Evolutionary conservation across 1,284 basidiomycete genomes (phyloP), one percentile per base, ranked within the genome.

Genomic region (Cutaneotrichosporon sp.): DNA sequence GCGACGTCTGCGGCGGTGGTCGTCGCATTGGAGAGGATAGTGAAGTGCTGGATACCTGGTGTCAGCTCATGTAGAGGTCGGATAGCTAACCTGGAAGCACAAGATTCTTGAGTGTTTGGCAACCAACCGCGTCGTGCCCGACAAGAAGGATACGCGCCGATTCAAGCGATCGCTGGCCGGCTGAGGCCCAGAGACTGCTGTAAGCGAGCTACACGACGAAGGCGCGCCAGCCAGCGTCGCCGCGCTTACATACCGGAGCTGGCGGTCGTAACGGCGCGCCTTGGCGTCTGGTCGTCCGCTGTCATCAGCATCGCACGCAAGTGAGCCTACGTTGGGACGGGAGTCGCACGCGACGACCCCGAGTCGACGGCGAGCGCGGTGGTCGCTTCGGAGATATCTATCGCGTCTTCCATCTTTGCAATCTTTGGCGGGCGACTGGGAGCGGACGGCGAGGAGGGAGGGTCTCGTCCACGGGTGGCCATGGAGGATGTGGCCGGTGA

Each of bases 101-200:
- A 57, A 97, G 84, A 70, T 97, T 97, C 80, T 97, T 97, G 61
- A 97, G 80, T 57, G 90, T 83, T 52, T 88, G 86, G 26, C 88
- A 87, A 1, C 87, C 84, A 1, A 90, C 87, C 1, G 89, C 87
- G 35, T 85, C 84, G 6, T 79, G 85, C 26, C 86, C 87, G 46
- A 96, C 72, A 59, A 96, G 83, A 22, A 97, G 81, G 43, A 97
- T 80, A 49, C 86, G 82, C 8, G 90, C 82, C 3, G 83, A 80
- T 72, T 98, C 92, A 47, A 98, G 84, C 0, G 90, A 90, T n/a
- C 80, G 78, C 75, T 98, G 94, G 2, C 94, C 96, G 0, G 88
- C 85, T 3, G 89, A 85, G 16, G 93, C 94, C 94, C 94, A 98
- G 20, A 98, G 79, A 29, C 93, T 93, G 41, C 5, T n/a, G n/a